Percentiles rank a stretch among this genome's conserved stretches.
phyloP scores from a whole-genome alignment of 1,139 yeast genomes.

The Magnusiomyces paraingens region DNA sequence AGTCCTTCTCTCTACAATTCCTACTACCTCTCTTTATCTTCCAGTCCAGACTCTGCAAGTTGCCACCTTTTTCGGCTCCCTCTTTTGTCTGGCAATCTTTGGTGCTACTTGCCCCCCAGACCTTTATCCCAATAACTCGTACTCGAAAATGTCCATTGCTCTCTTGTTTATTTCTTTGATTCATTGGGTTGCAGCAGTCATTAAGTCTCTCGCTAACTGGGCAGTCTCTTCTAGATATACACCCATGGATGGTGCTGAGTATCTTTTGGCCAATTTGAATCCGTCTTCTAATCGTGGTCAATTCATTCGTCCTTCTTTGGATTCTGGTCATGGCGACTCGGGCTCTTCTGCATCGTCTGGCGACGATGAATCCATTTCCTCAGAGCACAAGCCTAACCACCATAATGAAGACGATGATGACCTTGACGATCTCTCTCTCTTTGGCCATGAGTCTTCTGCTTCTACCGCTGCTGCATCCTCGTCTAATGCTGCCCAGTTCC shows the following conservation, averaged over 20 bases:
- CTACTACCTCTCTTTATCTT: slow-evolving; percentile 51
- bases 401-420: slow-evolving; percentile 13
- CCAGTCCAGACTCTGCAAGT: slow-evolving; percentile 51
- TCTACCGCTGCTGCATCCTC: slow-evolving; percentile 8
- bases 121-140: slow-evolving; percentile 72
- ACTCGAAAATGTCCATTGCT: slow-evolving; percentile 58
- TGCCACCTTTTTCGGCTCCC: slow-evolving; percentile 42
- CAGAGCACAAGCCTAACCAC: slow-evolving; percentile 7
- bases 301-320: slow-evolving; percentile 22
- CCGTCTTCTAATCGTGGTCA: slow-evolving; percentile 9
- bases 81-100: slow-evolving; percentile 55
- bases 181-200: slow-evolving; percentile 51
- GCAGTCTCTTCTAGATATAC: slow-evolving; percentile 28
- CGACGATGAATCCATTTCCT: slow-evolving; percentile 6
- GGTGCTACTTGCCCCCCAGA: slow-evolving; percentile 52
- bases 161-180: slow-evolving; percentile 46
- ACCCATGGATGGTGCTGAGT: slow-evolving; percentile 35
- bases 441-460: slow-evolving; percentile 11
- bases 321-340: slow-evolving; percentile 24
- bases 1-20: slow-evolving; percentile 52
- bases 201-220: slow-evolving; percentile 40
- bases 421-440: slow-evolving; percentile 6
- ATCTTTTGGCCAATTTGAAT: slow-evolving; percentile 24
- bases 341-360: slow-evolving; percentile 1
- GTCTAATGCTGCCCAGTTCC: not conserved